A percentile compares a stretch with the other conserved stretches of the same genome.
Evolutionary conservation across 768 basidiomycete species (phyloP).

Genomic region (Mycena filopes): DNA sequence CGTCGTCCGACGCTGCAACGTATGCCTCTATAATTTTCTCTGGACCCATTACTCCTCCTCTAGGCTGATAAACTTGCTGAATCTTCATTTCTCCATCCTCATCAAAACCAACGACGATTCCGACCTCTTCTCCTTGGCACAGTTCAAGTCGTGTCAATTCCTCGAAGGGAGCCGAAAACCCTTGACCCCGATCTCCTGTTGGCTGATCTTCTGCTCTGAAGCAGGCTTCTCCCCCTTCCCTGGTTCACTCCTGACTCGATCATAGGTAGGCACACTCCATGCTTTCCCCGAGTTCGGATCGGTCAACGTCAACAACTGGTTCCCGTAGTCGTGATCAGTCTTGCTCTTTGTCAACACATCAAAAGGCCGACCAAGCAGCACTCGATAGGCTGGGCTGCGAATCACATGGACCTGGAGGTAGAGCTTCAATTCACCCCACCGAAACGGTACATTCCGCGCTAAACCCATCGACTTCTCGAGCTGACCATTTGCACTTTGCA

Average conservation of each 20-base stretch:
- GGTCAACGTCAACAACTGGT: constrained; percentile 36
- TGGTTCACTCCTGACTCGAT: background rate
- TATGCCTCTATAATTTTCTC: constrained; percentile 24
- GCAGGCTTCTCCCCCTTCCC: background rate
- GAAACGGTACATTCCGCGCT: constrained; percentile 40
- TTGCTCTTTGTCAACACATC: constrained; percentile 38
- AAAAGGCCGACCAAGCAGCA: constrained; percentile 44
- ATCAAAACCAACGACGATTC: constrained; percentile 5
- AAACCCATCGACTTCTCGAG: constrained; percentile 40
- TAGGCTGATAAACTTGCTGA: constrained; percentile 13
- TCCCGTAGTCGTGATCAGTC: constrained; percentile 32
- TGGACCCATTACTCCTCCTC: constrained; percentile 2
- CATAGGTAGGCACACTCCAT: constrained; percentile 23
- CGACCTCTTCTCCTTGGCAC: constrained; percentile 27
- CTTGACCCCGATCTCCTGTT: background rate
- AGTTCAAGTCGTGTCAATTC: constrained; percentile 12
- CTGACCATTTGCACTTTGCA: constrained; percentile 43
- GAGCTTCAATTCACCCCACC: constrained; percentile 34
- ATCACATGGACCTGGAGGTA: constrained; percentile 45
- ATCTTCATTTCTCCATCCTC: background rate
- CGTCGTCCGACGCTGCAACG: background rate
- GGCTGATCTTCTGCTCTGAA: background rate
- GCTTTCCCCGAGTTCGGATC: constrained; percentile 37
- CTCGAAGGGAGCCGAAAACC: constrained; percentile 22
- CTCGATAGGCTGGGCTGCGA: constrained; percentile 36